phyloP scores from a whole-genome alignment of 2,329 filamentous ascomycete species.

The Ophiocordyceps australis region DNA sequence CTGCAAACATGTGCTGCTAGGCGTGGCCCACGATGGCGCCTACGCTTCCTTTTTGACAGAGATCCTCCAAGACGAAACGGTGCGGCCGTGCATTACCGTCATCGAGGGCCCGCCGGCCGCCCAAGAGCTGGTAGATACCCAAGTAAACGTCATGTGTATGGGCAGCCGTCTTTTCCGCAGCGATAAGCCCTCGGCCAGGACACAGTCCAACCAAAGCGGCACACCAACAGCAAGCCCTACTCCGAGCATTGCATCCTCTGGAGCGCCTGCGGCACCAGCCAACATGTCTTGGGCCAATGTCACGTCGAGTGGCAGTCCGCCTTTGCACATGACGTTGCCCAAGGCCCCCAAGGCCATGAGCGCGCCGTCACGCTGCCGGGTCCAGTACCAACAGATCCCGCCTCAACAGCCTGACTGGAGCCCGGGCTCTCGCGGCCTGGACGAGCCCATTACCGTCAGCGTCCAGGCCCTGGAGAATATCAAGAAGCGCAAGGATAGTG shows the following conservation, averaged over 20 bases:
- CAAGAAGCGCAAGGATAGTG: slow-evolving; percentile 33
- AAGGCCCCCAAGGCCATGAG: slow-evolving; percentile 11
- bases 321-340: slow-evolving; percentile 22
- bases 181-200: not conserved
- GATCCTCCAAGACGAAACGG: slow-evolving; percentile 24
- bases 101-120: slow-evolving; percentile 33
- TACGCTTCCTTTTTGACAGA: slow-evolving; percentile 42
- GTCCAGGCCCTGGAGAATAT: slow-evolving; percentile 28
- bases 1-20: slow-evolving; percentile 42
- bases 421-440: slow-evolving; percentile 34
- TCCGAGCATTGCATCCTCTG: slow-evolving; percentile 3
- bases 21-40: slow-evolving; percentile 41
- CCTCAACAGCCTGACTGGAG: slow-evolving; percentile 24
- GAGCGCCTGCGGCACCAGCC: slow-evolving; percentile 1
- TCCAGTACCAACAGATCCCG: slow-evolving; percentile 7
- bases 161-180: slow-evolving; percentile 30
- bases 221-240: slow-evolving; percentile 4
- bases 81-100: slow-evolving; percentile 27
- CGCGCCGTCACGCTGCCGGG: slow-evolving; percentile 1
- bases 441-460: slow-evolving; percentile 29
- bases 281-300: slow-evolving; percentile 21
- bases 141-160: slow-evolving; percentile 26
- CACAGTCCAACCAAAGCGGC: not conserved
- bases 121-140: slow-evolving; percentile 27
- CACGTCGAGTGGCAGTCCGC: slow-evolving; percentile 20